Conservation (phyloP, 768 basidiomycete genomes). For the Lactarius vividus region DNA sequence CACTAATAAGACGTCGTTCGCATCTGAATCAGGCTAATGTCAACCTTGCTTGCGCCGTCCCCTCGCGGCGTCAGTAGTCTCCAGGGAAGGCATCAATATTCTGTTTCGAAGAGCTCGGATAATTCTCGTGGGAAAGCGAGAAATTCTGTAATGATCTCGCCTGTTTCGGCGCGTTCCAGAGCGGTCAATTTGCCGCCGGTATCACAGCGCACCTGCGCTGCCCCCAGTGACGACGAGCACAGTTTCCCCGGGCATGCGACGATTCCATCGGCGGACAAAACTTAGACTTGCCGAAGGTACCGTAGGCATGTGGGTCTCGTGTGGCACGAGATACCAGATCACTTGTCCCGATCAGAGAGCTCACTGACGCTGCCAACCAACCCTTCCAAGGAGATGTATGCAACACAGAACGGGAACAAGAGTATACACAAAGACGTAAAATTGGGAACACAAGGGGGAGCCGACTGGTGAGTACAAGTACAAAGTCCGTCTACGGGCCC, state of each 20-base stretch:
- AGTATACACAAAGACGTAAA: slow-evolving; percentile 5
- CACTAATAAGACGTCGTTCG: too few species aligned
- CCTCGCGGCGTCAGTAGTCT: background rate
- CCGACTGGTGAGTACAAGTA: background rate
- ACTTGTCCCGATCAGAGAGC: background rate
- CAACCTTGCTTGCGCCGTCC: too few species aligned
- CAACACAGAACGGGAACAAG: slow-evolving; percentile 2
- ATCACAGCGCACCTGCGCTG: background rate
- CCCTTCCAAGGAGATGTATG: background rate
- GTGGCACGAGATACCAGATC: background rate
- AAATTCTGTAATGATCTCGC: background rate
- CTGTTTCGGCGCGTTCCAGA: background rate
- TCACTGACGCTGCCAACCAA: background rate
- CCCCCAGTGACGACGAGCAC: background rate
- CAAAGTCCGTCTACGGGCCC: background rate
- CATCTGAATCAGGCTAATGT: too few species aligned
- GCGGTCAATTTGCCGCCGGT: background rate
- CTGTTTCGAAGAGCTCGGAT: too few species aligned
- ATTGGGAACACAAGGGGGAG: background rate
- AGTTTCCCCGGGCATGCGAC: background rate
- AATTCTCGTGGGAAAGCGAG: background rate
- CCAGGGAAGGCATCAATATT: background rate
- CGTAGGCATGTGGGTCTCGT: background rate
- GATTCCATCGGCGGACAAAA: background rate
- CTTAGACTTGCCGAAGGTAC: background rate